phyloP scores from a whole-genome alignment of 2,329 filamentous ascomycete genomes.

The Escovopsis sp. region DNA sequence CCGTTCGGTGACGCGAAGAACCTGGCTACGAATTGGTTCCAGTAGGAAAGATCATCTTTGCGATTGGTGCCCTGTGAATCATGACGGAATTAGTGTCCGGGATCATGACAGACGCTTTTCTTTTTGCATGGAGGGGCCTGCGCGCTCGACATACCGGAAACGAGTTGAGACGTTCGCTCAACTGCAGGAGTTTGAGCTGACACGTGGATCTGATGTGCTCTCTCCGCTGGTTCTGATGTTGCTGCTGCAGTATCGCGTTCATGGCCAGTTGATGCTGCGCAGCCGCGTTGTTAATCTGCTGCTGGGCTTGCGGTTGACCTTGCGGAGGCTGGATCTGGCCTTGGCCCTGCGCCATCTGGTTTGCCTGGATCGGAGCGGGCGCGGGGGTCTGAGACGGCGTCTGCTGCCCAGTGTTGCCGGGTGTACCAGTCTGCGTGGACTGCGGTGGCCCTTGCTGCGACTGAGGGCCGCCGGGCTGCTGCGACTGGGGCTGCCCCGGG shows the following conservation, averaged over 20 bases:
- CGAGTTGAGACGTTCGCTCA: constrained; percentile 46
- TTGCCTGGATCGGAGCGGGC: constrained; percentile 22
- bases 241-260: constrained; percentile 27
- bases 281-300: constrained; percentile 17
- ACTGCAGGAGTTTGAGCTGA: constrained; percentile 45
- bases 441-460: constrained; percentile 20
- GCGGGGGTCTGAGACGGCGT: constrained; percentile 31
- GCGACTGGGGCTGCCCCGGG: constrained; percentile 13
- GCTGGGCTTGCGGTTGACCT: constrained; percentile 13
- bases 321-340: constrained; percentile 19
- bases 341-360: constrained; percentile 17
- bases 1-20: constrained; percentile 65
- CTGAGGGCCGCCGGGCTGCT: constrained; percentile 11
- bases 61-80: constrained; percentile 37
- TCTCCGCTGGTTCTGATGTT: constrained; percentile 35
- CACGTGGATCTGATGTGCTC: constrained; percentile 42
- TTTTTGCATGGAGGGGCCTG: too few relatives aligned
- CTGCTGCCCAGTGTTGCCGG: constrained; percentile 30
- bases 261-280: constrained; percentile 23
- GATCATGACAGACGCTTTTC: too few relatives aligned
- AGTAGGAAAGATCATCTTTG: constrained; percentile 57
- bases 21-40: constrained; percentile 62
- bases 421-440: constrained; percentile 25
- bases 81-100: too few relatives aligned
- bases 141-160: constrained; percentile 32